phyloP scores from a whole-genome alignment of 1,284 basidiomycete genomes.

The Abortiporus biennis region DNA sequence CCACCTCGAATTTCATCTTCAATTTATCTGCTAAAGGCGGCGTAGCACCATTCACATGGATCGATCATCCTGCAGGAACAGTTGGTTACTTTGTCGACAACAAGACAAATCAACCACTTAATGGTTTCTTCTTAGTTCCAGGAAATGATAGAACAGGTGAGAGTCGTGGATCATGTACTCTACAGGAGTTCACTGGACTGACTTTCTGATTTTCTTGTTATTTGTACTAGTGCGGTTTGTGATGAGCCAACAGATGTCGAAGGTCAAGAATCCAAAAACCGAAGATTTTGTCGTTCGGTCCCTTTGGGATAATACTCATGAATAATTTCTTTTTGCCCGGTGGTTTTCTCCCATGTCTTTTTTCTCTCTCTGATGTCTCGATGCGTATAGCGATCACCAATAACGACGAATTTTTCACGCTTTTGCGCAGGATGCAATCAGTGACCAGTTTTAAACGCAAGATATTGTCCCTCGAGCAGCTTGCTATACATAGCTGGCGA shows the following conservation, averaged over 20 bases:
- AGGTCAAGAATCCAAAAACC: constrained; percentile 29
- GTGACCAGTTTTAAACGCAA: too few species aligned
- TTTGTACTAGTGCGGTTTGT: constrained; percentile 39
- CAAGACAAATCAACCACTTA: constrained; percentile 33
- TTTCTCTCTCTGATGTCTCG: too few species aligned
- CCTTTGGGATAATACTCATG: constrained; percentile 52
- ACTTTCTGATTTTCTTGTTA: not conserved
- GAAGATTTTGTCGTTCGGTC: constrained; percentile 47
- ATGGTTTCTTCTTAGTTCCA: constrained; percentile 51
- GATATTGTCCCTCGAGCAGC: too few species aligned
- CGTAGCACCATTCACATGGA: constrained; percentile 52
- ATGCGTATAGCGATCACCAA: too few species aligned
- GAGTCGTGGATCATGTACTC: constrained; percentile 14
- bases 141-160: constrained; percentile 43
- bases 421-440: too few species aligned
- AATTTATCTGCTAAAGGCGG: constrained; percentile 46
- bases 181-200: not conserved
- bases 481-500: too few species aligned
- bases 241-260: constrained; percentile 32
- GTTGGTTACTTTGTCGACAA: constrained; percentile 48
- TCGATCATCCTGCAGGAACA: constrained; percentile 50
- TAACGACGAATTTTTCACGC: too few species aligned
- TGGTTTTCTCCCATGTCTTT: too few species aligned
- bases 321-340: too few species aligned
- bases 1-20: constrained; percentile 34